A percentile compares a stretch with the other conserved stretches of the same genome.
These are phyloP conservation scores for Kwoniella bestiolae DNA, from an alignment of 768 basidiomycete species.

Conservation along the genomic window DNA sequence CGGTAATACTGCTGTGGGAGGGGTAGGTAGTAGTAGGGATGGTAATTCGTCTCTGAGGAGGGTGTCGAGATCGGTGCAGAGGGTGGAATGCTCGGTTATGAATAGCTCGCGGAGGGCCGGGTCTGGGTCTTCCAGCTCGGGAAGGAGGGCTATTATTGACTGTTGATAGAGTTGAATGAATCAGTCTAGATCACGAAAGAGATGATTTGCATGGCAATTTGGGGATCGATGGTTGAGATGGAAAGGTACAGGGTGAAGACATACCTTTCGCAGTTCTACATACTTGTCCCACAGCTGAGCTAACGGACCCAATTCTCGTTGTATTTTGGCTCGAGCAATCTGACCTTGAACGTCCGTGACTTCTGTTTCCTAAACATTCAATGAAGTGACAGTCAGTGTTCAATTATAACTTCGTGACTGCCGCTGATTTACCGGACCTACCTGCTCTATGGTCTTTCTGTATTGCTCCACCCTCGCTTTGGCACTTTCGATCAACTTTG, in stretches of 20 bases:
- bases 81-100: conserved; percentile 65
- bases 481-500: conserved; percentile 27
- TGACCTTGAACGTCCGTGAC: conserved; percentile 60
- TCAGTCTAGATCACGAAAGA: neutral
- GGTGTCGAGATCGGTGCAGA: conserved; percentile 57
- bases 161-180: conserved; percentile 58
- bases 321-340: conserved; percentile 65
- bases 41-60: conserved; percentile 62
- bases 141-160: conserved; percentile 68
- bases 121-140: conserved; percentile 74
- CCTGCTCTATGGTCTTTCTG: conserved; percentile 11
- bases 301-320: conserved; percentile 75
- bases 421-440: neutral
- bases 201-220: too few relatives aligned
- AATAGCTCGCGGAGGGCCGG: conserved; percentile 75
- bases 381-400: neutral
- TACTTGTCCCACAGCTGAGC: conserved; percentile 72
- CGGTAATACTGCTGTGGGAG: conserved; percentile 68
- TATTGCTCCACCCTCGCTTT: conserved; percentile 18
- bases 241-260: too few relatives aligned
- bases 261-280: conserved; percentile 64
- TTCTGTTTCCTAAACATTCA: conserved; percentile 13
- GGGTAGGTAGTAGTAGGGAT: conserved; percentile 72
- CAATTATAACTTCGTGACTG: neutral
- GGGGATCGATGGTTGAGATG: too few relatives aligned